Base-by-base conservation (phyloP, 768 basidiomycete species). In the Naganishia vishniacii region DNA sequence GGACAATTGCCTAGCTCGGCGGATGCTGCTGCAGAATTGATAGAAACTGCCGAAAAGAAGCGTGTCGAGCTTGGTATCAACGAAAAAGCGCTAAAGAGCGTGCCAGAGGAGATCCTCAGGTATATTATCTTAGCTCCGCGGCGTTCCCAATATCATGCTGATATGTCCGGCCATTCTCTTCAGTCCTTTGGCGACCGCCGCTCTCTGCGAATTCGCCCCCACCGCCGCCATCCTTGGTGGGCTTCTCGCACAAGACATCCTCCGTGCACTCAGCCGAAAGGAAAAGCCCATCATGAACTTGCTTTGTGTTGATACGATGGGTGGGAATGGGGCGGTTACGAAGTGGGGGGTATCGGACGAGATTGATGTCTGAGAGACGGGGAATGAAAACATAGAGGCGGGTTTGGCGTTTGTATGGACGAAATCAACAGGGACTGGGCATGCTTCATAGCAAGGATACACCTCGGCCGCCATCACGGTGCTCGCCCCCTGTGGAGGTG, bases 221-320 rank as follows among this genome's bases (percentile, higher is more conserved):
- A 86, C 91, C 1, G 90, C 91, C 74, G 95, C 95, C 0, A 88
- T 99, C 37, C 82, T 99, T 41, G 95, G 95, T 28, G 95, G 95
- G 25, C 84, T 98, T 79, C 80, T 98, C 15, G 93, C 86, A 0
- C 95, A 98, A 76, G 95, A 99, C 74, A 87, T 97, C 58, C 81
- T 99, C 42, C 92, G 95, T 75, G 85, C 90, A 0, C 81, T 98
- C 41, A 88, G 87, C 61, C 89, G 87, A 62, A 86, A 91, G 56
- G 95, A 98, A 71, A 84, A 88, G 28, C 94, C 94, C 4, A 87
- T 95, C 67, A 88, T 88, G 58, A 99, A 99, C 76, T 86, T 95
- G 67, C 86, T 93, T 67, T 82, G 85, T 4, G 92, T 94, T 65
- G 90, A 97, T 77, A 72, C 69, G 16, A 74, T 74, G 74, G 66